These are phyloP conservation scores for Hondaea fermentalgiana DNA, from an alignment of 108 stramenopile species.

Conservation along the genomic window DNA sequence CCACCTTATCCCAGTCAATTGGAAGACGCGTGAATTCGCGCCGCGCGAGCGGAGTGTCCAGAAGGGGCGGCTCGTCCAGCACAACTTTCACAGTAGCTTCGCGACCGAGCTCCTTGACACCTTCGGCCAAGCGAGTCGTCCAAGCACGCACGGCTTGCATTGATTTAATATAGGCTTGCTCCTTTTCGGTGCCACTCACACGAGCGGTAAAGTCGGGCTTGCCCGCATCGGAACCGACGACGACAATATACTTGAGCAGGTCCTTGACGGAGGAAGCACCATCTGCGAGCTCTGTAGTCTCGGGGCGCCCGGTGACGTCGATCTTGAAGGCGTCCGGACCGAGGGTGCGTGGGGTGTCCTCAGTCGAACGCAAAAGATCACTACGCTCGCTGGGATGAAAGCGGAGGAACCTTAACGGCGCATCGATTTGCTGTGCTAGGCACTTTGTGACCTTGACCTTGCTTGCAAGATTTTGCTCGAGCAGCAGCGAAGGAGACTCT, in stretches of 20 bases:
- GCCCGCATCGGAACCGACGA: not conserved
- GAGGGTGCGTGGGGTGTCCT: no score
- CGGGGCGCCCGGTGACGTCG: no score
- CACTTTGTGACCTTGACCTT: not conserved
- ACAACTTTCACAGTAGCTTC: not conserved
- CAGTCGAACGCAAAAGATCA: no score
- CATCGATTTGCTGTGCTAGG: not conserved
- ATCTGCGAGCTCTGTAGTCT: no score
- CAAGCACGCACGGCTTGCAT: not conserved
- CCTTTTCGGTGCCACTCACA: not conserved
- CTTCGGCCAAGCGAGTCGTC: not conserved
- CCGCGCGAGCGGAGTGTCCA: not conserved
- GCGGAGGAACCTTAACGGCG: not conserved
- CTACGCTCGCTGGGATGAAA: no score
- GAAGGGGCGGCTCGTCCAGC: not conserved
- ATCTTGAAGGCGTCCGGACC: no score
- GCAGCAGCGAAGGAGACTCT: not conserved
- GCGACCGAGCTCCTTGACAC: not conserved
- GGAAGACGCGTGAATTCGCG: not conserved
- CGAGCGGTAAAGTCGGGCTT: not conserved
- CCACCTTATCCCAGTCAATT: not conserved
- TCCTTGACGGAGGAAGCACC: not conserved
- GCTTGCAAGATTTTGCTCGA: not conserved
- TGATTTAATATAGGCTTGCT: not conserved
- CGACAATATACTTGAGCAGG: not conserved